These are phyloP conservation scores for Populus tomentosa DNA, from an alignment of 441 rosid genomes.

Conservation along the genomic window DNA sequence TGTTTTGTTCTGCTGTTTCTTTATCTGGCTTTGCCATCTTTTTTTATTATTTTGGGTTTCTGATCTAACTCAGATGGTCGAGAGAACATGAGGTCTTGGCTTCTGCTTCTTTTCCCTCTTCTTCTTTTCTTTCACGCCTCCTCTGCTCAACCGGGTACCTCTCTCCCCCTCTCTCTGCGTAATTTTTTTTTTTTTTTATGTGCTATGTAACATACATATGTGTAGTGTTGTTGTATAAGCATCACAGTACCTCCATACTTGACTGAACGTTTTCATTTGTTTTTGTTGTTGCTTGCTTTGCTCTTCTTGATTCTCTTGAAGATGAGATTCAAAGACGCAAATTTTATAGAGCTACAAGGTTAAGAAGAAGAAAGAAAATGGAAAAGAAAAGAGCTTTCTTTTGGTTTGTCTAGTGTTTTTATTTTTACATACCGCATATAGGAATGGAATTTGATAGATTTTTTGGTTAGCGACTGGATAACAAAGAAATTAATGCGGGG, in stretches of 20 bases:
- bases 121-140: constrained; percentile 37
- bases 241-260: too few relatives aligned
- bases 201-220: not conserved
- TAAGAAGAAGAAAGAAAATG: not conserved
- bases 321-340: not conserved
- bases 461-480: not conserved
- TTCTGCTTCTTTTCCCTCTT: constrained; percentile 28
- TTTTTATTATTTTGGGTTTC: constrained; percentile 11
- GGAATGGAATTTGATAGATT: not conserved
- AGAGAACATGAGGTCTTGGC: constrained; percentile 38
- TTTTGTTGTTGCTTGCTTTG: not conserved
- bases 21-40: not conserved
- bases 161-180: not conserved
- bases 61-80: not conserved
- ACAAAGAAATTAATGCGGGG: too few relatives aligned
- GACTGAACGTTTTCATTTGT: too few relatives aligned
- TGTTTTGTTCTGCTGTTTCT: constrained; percentile 10
- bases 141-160: constrained; percentile 39
- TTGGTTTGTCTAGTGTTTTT: not conserved
- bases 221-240: too few relatives aligned
- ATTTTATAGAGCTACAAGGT: not conserved
- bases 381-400: not conserved
- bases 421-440: not conserved
- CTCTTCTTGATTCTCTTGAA: not conserved
- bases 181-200: not conserved